Evolutionary conservation across 345 rosid species (phyloP), one percentile per base, ranked within the genome.

Genomic region (Clarkia xantiana): DNA sequence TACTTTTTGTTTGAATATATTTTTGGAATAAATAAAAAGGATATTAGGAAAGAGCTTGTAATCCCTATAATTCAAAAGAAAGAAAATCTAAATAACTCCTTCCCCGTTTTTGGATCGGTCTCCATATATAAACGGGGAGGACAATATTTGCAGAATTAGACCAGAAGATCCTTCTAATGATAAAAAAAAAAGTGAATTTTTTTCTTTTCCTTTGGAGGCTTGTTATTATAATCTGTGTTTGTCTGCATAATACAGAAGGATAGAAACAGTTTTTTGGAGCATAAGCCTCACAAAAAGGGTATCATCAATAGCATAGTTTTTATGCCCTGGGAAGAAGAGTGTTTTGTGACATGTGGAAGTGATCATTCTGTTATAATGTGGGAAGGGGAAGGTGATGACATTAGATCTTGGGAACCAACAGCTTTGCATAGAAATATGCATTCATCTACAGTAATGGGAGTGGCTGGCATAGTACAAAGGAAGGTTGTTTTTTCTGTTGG

Each of bases 381-480:
- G 95, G 77, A 63, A 47, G 84, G 76, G 76, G 69, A 62, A 55
- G 91, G 72, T 34, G 67, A 60, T 22, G 82, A 77, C 57, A 64
- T 63, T 60, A 29, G 9, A 29, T 64, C 54, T 55, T 90, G 97
- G 97, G 82, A 79, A 65, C 80, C 94, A n/a, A 79, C 74, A 67
- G 20, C 67, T 4, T 52, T 90, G 60, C 97, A 90, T 56, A 71
- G 81, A 67, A 69, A 77, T 67, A 51, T 77, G 40, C 97, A 86
- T 69, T 80, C 97, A 52, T 85, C 95, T 50, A 91, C 95, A 61
- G 95, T 90, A 43, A 90, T 81, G 94, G 97, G 95, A 58, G 79
- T 86, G 40, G 91, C 88, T 41, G 95, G 94, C 51, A 69, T 90
- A 84, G 79, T 70, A 46, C 79, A 79, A 64, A 86, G 77, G 74